Percentiles rank a stretch among this genome's conserved stretches.
Evolutionary conservation across 352 stramenopile species (phyloP).

Genomic region (Stramenopiles sp.): DNA sequence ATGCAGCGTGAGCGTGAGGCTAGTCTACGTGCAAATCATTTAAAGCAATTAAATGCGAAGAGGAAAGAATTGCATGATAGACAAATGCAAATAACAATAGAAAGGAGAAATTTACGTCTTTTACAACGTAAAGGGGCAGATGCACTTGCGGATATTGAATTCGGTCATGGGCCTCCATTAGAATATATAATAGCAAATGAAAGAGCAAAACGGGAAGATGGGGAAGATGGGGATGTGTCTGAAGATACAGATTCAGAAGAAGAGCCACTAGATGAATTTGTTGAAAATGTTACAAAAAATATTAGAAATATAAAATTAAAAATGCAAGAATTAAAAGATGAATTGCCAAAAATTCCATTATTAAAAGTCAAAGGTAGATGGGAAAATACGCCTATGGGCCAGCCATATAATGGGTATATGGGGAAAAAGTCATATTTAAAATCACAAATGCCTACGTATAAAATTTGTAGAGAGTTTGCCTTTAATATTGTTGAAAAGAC

Average conservation of each 20-base stretch:
- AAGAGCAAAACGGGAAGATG: not conserved
- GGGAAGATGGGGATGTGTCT: not conserved
- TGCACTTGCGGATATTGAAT: not conserved
- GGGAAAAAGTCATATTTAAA: not conserved
- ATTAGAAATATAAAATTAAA: not conserved
- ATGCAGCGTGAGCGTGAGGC: not conserved
- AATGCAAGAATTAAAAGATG: not conserved
- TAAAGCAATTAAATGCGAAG: not conserved
- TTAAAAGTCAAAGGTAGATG: not conserved
- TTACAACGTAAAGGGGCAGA: not conserved
- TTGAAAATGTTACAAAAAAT: not conserved
- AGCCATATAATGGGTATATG: not conserved
- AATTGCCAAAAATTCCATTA: not conserved
- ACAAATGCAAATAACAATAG: not conserved
- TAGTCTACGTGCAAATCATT: not conserved
- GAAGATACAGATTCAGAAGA: not conserved
- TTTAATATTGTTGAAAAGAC: not conserved
- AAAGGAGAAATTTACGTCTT: not conserved
- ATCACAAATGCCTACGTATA: not conserved
- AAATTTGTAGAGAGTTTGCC: not conserved
- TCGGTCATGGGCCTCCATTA: not conserved
- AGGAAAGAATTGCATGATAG: not conserved
- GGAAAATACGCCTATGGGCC: not conserved
- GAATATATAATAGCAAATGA: not conserved
- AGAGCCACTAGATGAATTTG: not conserved